These are phyloP conservation scores for Cercospora beticola DNA, from an alignment of 2,329 filamentous ascomycete genomes.

Conservation along the genomic window DNA sequence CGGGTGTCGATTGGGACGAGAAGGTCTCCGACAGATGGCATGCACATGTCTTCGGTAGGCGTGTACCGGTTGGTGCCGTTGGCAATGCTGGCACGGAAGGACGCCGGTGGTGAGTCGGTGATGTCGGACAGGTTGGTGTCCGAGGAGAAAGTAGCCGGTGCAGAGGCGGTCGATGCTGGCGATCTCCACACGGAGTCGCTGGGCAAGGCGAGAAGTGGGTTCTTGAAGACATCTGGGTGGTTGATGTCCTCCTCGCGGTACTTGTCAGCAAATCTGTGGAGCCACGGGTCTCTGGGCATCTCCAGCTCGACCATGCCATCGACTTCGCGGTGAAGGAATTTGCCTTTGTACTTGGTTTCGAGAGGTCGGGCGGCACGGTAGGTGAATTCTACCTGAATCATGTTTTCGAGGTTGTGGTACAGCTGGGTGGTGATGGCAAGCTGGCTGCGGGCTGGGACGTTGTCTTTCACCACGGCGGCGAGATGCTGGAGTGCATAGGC, in stretches of 20 bases:
- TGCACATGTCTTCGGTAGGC: background rate
- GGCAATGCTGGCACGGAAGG: background rate
- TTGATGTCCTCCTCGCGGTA: background rate
- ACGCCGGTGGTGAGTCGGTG: background rate
- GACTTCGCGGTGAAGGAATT: background rate
- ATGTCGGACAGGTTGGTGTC: background rate
- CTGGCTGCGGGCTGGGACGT: background rate
- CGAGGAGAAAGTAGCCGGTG: background rate
- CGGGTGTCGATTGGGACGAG: slow-evolving; percentile 1
- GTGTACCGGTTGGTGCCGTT: background rate
- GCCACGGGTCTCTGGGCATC: background rate
- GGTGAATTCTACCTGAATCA: background rate
- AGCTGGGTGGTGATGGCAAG: background rate
- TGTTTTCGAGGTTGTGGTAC: background rate
- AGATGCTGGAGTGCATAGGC: background rate
- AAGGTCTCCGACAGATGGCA: background rate
- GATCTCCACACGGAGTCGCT: background rate
- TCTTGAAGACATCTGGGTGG: background rate
- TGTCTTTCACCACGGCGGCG: background rate
- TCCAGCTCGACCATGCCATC: slow-evolving; percentile 1
- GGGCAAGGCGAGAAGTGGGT: background rate
- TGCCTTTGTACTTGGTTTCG: background rate
- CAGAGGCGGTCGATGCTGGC: background rate
- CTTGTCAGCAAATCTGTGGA: background rate
- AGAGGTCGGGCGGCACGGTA: background rate